Percentiles rank a stretch among this genome's conserved stretches.
Conservation (phyloP, 148 eudicot genomes). For the Limonium bicolor region DNA sequence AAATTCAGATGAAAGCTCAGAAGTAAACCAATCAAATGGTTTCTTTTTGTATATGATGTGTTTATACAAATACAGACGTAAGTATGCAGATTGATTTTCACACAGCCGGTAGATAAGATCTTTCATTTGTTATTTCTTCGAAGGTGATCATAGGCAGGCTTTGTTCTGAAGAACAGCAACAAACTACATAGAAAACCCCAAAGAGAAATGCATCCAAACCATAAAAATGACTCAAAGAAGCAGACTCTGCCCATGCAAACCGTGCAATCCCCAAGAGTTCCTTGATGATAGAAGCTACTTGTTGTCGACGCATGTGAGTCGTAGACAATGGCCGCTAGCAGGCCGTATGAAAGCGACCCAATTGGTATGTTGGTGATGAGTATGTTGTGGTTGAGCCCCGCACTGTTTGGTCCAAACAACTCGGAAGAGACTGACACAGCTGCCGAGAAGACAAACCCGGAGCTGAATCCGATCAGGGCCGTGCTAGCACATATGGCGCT, state of each 20-base stretch:
- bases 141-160: slow-evolving; percentile 49
- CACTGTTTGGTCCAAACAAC: slow-evolving; percentile 64
- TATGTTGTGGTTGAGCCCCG: slow-evolving; percentile 85
- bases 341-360: slow-evolving; percentile 66
- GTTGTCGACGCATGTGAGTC: slow-evolving; percentile 27
- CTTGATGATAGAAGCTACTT: too few species aligned
- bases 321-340: slow-evolving; percentile 57
- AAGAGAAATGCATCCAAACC: slow-evolving; percentile 64
- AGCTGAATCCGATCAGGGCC: slow-evolving; percentile 59
- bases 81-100: too few species aligned
- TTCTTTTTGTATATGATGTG: too few species aligned
- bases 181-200: slow-evolving; percentile 45
- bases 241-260: slow-evolving; percentile 71
- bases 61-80: too few species aligned
- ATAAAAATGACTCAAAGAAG: slow-evolving; percentile 56
- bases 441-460: slow-evolving; percentile 84
- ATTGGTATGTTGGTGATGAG: slow-evolving; percentile 82
- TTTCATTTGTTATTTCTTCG: too few species aligned
- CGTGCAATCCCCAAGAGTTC: slow-evolving; percentile 14
- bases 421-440: slow-evolving; percentile 85
- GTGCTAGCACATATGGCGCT: slow-evolving; percentile 42
- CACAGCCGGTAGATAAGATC: too few species aligned
- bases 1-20: too few species aligned
- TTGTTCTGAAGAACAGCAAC: slow-evolving; percentile 57
- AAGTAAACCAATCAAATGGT: too few species aligned